Base-by-base conservation (phyloP, 805 yeast genomes). In the Metschnikowia reukaufii region DNA sequence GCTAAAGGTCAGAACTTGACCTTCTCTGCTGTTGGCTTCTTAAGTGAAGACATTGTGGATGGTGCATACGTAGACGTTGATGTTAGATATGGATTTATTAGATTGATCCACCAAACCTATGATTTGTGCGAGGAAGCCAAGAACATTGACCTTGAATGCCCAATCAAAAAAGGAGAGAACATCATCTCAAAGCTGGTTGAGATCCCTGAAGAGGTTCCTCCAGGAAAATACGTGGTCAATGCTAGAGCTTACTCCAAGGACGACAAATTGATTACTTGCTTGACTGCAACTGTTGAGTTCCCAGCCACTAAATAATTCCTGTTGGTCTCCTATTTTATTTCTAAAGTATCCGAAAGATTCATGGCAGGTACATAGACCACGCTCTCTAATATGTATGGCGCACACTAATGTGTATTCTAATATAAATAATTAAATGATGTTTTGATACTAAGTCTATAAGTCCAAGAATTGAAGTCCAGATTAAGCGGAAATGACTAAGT, bases 61-160 rank as follows among this genome's bases (percentile, higher is more conserved):
- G 99, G 99, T 29, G 88, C 98, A 0, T 94, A 91, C 60, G 95
- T 94, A 42, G 97, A 91, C 56, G 92, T 94, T 23, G 95, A 89
- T 56, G 98, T 94, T 17, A 79, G 87, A 55, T 86, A 90, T 60
- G 99, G 98, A 5, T 91, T 86, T 70, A 91, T 94, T 67, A 86
- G 86, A 57, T 76, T 94, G 48, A 70, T 94, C 44, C 85, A 88
- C 58, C 92, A 90, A 64, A 88, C 95, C n/a, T 87, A 84, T 64
- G 98, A 94, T 65, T 73, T 94, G 51, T 94, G 99, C 68, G 96
- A 90, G 55, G 84, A 89, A 63, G 74, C 90, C 49, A 80, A 81
- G 44, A 85, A 90, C 58, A 91, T 90, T 37, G 96, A 87, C 60
- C 68, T 90, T 73, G 76, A 78, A 49, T 94, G 99, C 65, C 99